These are phyloP conservation scores for Dioscorea dumetorum DNA, from an alignment of 106 monocot genomes.

Conservation along the genomic window DNA sequence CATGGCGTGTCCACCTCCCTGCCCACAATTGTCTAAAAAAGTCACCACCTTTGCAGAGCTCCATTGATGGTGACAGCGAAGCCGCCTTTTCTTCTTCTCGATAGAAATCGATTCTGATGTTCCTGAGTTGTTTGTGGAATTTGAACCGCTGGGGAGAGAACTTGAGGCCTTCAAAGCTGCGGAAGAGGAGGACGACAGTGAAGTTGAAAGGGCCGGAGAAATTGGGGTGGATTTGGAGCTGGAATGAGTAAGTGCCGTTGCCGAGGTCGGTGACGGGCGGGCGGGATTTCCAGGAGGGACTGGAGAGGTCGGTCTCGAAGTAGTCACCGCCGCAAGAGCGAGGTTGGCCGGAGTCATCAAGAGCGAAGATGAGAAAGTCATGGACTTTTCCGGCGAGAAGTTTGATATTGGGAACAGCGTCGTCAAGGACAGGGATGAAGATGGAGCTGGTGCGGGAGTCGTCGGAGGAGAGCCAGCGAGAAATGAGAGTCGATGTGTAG, in stretches of 20 bases:
- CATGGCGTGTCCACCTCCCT: constrained; percentile 87
- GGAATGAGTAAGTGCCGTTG: constrained; percentile 68
- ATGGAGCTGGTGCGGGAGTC: constrained; percentile 39
- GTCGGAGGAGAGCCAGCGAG: constrained; percentile 53
- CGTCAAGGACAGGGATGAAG: constrained; percentile 40
- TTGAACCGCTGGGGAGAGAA: constrained; percentile 52
- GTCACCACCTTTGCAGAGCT: constrained; percentile 27
- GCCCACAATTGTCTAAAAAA: constrained; percentile 46
- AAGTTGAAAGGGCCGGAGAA: constrained; percentile 58
- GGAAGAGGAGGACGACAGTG: constrained; percentile 71
- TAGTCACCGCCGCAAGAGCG: constrained; percentile 84
- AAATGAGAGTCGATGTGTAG: constrained; percentile 56
- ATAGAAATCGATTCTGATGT: constrained; percentile 31
- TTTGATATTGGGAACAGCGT: neutral
- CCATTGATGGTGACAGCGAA: constrained; percentile 14
- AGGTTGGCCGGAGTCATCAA: constrained; percentile 28
- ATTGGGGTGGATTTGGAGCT: constrained; percentile 57
- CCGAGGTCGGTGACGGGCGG: constrained; percentile 70
- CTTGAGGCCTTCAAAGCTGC: constrained; percentile 65
- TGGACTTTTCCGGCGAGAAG: constrained; percentile 37
- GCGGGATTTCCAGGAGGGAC: constrained; percentile 72
- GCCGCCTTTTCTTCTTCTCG: neutral
- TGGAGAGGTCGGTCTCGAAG: constrained; percentile 81
- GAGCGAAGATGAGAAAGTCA: constrained; percentile 37
- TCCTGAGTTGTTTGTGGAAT: constrained; percentile 34